These are phyloP conservation scores for Ophiocordyceps sinensis DNA, from an alignment of 2,329 filamentous ascomycete genomes.

Conservation along the genomic window DNA sequence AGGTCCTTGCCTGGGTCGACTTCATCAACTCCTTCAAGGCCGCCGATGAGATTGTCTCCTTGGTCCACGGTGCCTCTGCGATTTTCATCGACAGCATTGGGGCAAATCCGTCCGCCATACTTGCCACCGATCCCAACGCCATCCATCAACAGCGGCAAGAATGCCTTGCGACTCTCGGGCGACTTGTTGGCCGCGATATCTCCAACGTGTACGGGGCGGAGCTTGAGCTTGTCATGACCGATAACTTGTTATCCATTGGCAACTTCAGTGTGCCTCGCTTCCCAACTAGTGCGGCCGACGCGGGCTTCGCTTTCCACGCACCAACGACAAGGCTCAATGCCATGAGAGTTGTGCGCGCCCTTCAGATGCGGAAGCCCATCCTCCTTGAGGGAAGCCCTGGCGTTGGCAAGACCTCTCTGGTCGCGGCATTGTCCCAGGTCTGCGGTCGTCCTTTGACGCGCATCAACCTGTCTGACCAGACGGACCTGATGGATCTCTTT, in stretches of 20 bases:
- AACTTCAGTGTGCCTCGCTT: slow-evolving; percentile 51
- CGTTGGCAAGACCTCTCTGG: slow-evolving; percentile 90
- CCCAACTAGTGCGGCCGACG: slow-evolving; percentile 23
- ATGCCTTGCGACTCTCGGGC: slow-evolving; percentile 60
- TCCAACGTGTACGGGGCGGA: slow-evolving; percentile 48
- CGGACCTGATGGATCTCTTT: slow-evolving; percentile 93
- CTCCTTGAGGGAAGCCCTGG: slow-evolving; percentile 94
- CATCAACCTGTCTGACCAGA: slow-evolving; percentile 96
- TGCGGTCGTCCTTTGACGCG: slow-evolving; percentile 73
- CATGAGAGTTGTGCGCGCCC: slow-evolving; percentile 77
- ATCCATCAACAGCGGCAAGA: slow-evolving; percentile 56
- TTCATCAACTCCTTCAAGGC: slow-evolving; percentile 63
- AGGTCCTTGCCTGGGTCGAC: slow-evolving; percentile 83
- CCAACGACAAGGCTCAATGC: slow-evolving; percentile 82
- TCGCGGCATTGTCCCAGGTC: slow-evolving; percentile 68
- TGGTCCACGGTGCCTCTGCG: slow-evolving; percentile 80
- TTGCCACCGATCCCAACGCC: slow-evolving; percentile 55
- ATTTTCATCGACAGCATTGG: slow-evolving; percentile 93
- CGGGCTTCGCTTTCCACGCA: slow-evolving; percentile 55
- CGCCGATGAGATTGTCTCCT: slow-evolving; percentile 27
- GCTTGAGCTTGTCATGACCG: slow-evolving; percentile 41
- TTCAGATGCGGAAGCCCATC: slow-evolving; percentile 83
- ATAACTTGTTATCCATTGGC: slow-evolving; percentile 48
- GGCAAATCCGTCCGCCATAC: slow-evolving; percentile 80
- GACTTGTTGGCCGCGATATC: slow-evolving; percentile 50